Evolutionary conservation across 2,329 filamentous ascomycete species (phyloP), one percentile per base, ranked within the genome.

Genomic region (Scorias spongiosa): DNA sequence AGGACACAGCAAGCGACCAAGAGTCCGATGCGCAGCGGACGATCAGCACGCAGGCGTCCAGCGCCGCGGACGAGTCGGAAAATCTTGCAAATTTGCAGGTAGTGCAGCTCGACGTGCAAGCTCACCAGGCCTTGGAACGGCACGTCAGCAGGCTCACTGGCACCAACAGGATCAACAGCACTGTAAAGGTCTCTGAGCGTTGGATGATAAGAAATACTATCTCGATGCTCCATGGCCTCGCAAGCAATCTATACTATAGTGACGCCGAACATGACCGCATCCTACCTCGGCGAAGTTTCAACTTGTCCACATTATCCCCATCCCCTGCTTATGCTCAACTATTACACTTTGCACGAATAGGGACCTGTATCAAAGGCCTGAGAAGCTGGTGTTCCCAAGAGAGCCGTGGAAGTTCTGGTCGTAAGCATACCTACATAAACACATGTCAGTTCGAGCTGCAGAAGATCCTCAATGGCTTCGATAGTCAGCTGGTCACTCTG

Each of bases 221-320:
- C 0, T 89, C 85, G 54, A 93, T 95, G 84, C 71, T 96, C 0
- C 75, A 78, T 43, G 88, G 88, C 1, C 66, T 91, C 3, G 74
- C 79, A 5, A 89, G 83, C 2, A 80, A 78, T 1, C 57, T 94
- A 1, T 94, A 37, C 9, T 28, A 40, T 18, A 17, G 38, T 12
- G 11, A 20, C 38, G 11, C 14, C 38, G 9, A 36, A 12, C 12
- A 12, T 12, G 17, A 40, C 14, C 12, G 11, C 4, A 18, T 40
- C 11, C 10, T 20, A 18, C 12, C 17, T 14, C 14, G 18, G 18
- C 12, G 11, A 20, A 40, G 11, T 7, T 29, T 47, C 34, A 36
- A 29, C 7, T 39, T 48, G 28, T 48, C 41, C 14, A 46, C 39
- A 15, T 45, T 39, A 28, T 51, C 57, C 45, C 40, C 45, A 2